Conservation (phyloP, 345 rosid genomes). For the Populus alba region DNA sequence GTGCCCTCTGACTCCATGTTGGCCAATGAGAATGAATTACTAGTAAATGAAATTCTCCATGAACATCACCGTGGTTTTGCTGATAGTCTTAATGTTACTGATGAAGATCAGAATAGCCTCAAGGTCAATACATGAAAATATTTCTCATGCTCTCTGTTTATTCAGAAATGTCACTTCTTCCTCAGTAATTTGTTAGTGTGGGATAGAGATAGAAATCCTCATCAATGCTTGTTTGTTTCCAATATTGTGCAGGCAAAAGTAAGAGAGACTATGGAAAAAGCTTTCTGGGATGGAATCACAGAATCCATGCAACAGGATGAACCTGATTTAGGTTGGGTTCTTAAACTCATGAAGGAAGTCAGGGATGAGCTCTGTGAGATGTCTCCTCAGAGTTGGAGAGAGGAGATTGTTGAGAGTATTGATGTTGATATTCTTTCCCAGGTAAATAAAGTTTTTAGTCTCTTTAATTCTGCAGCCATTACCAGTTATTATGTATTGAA, state of each 20-base stretch:
- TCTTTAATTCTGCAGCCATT: background rate
- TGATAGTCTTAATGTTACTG: slow-evolving; percentile 34
- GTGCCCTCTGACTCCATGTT: background rate
- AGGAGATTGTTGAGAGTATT: slow-evolving; percentile 59
- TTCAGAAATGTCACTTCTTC: background rate
- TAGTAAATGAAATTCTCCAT: slow-evolving; percentile 74
- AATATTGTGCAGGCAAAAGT: slow-evolving; percentile 50
- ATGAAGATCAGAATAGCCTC: slow-evolving; percentile 43
- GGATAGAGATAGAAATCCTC: background rate
- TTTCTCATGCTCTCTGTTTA: background rate
- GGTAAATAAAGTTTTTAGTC: slow-evolving; percentile 38
- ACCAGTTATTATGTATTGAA: too few species aligned
- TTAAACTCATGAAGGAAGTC: slow-evolving; percentile 78
- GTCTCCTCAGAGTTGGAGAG: slow-evolving; percentile 79
- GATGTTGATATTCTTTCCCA: slow-evolving; percentile 74
- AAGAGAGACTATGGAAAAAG: slow-evolving; percentile 74
- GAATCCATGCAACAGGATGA: slow-evolving; percentile 62
- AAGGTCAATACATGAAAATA: slow-evolving; percentile 46
- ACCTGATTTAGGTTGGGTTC: slow-evolving; percentile 60
- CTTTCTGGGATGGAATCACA: slow-evolving; percentile 79
- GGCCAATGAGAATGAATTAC: slow-evolving; percentile 62
- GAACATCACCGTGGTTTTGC: slow-evolving; percentile 37
- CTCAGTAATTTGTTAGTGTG: background rate
- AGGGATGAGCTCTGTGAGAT: slow-evolving; percentile 84
- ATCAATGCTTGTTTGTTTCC: background rate